Conservation (phyloP, 2,329 filamentous ascomycete species). For the Penicillium hordei region DNA sequence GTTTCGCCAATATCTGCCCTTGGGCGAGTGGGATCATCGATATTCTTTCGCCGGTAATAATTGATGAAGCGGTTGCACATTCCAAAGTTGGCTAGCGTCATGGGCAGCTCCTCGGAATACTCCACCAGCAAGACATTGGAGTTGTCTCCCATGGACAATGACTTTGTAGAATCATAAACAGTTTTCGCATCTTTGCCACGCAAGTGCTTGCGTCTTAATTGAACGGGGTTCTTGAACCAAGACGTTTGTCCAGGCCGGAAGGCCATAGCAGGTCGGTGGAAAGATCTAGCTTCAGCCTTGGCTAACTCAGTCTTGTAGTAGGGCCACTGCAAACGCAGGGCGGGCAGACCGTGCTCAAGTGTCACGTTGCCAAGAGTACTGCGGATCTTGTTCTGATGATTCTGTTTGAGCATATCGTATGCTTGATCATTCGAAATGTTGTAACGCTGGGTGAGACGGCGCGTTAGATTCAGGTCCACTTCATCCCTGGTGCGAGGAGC, state of each 20-base stretch:
- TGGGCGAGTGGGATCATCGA: constrained; percentile 71
- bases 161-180: constrained; percentile 75
- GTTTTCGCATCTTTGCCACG: constrained; percentile 76
- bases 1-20: constrained; percentile 86
- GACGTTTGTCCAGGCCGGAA: constrained; percentile 70
- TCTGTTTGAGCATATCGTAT: constrained; percentile 94
- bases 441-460: constrained; percentile 76
- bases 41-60: constrained; percentile 86
- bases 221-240: constrained; percentile 69
- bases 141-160: constrained; percentile 85
- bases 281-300: constrained; percentile 71
- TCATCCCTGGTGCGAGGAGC: constrained; percentile 50
- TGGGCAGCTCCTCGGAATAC: constrained; percentile 91
- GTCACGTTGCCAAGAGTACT: constrained; percentile 86
- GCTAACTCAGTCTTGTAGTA: constrained; percentile 89
- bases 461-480: constrained; percentile 68
- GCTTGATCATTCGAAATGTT: constrained; percentile 96
- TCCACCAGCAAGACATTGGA: constrained; percentile 85
- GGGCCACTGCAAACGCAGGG: constrained; percentile 86
- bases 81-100: constrained; percentile 90
- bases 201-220: constrained; percentile 77
- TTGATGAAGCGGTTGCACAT: constrained; percentile 97
- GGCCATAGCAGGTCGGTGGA: constrained; percentile 76
- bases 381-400: constrained; percentile 92
- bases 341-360: constrained; percentile 93